These are phyloP conservation scores for Mycena metata DNA, from an alignment of 768 basidiomycete species.

Conservation along the genomic window DNA sequence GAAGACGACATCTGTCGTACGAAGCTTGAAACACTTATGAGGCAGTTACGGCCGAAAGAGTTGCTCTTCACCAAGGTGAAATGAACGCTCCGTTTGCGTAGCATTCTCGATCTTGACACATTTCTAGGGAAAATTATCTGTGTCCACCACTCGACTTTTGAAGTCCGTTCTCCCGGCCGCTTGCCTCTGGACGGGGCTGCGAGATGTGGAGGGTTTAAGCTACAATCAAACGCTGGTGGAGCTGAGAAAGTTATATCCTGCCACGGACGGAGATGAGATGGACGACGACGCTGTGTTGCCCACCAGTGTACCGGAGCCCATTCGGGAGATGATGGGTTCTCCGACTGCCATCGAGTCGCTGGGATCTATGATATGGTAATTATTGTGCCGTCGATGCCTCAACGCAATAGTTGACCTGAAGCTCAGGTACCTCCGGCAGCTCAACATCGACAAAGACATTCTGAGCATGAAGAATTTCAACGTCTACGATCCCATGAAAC, in stretches of 20 bases:
- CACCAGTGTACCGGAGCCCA: constrained; percentile 72
- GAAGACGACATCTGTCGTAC: constrained; percentile 95
- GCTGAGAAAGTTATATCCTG: constrained; percentile 75
- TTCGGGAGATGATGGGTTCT: constrained; percentile 78
- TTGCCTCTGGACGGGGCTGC: constrained; percentile 92
- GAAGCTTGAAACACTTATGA: constrained; percentile 91
- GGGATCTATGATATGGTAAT: constrained; percentile 92
- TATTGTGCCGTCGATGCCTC: neutral
- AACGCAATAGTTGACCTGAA: constrained; percentile 39
- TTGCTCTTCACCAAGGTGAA: constrained; percentile 89
- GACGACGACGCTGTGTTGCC: constrained; percentile 59
- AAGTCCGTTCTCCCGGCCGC: constrained; percentile 83
- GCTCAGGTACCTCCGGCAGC: constrained; percentile 84
- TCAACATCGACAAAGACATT: constrained; percentile 97
- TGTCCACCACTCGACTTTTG: constrained; percentile 84
- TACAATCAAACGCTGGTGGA: constrained; percentile 79
- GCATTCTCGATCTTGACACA: neutral
- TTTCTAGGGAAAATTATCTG: constrained; percentile 85
- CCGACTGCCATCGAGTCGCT: constrained; percentile 84
- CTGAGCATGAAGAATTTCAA: constrained; percentile 98
- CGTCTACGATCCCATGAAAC: constrained; percentile 94
- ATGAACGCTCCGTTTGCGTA: neutral
- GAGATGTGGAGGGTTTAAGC: constrained; percentile 85
- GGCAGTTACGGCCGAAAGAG: constrained; percentile 93
- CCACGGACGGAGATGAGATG: constrained; percentile 56